phyloP scores from a whole-genome alignment of 1,284 basidiomycete genomes.

The Fomitiporia mediterranea region DNA sequence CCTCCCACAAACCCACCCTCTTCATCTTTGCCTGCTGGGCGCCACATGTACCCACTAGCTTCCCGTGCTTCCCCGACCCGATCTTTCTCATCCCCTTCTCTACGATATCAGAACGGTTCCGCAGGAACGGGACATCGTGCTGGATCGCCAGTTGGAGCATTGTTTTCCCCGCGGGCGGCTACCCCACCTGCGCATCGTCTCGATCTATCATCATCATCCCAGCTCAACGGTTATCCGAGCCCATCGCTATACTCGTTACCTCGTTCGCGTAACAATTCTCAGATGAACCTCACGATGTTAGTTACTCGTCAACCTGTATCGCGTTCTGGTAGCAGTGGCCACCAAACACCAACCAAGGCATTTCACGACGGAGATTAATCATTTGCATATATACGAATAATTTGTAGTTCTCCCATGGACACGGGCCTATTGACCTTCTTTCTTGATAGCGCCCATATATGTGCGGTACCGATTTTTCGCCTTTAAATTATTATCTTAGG shows the following conservation, averaged over 20 bases:
- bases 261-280: slow-evolving; percentile 61
- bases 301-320: slow-evolving; percentile 41
- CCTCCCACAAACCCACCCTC: slow-evolving; percentile 7
- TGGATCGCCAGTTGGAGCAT: slow-evolving; percentile 5
- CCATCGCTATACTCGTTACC: slow-evolving; percentile 31
- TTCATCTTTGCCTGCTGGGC: slow-evolving; percentile 10
- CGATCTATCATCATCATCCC: slow-evolving; percentile 28
- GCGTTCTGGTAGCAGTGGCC: slow-evolving; percentile 35
- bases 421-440: not conserved
- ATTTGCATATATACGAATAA: not conserved
- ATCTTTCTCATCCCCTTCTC: slow-evolving; percentile 19
- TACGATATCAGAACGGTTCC: slow-evolving; percentile 13
- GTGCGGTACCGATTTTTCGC: not conserved
- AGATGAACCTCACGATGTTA: slow-evolving; percentile 52
- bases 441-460: not conserved
- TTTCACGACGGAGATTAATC: slow-evolving; percentile 14
- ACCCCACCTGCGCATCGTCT: slow-evolving; percentile 27
- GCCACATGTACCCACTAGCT: slow-evolving; percentile 17
- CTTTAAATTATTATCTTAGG: slow-evolving; percentile 10
- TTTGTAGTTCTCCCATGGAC: not conserved
- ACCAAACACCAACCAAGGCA: slow-evolving; percentile 24
- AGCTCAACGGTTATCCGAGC: slow-evolving; percentile 10
- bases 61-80: slow-evolving; percentile 19
- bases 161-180: slow-evolving; percentile 21
- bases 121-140: slow-evolving; percentile 4